These are phyloP conservation scores for Trichoderma lentiforme DNA, from an alignment of 2,329 filamentous ascomycete species.

Conservation along the genomic window DNA sequence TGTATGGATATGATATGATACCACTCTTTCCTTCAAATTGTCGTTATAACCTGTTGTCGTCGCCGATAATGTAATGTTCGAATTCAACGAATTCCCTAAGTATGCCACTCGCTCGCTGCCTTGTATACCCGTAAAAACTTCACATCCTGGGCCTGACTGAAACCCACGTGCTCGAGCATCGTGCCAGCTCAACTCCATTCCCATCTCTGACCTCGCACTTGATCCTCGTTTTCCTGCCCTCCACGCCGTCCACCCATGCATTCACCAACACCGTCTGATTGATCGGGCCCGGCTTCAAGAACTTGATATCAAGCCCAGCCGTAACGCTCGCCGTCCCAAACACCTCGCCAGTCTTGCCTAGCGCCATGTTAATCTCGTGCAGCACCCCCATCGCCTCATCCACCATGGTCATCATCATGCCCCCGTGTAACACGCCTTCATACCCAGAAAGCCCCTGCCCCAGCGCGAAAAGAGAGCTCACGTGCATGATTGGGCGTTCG, in stretches of 20 bases:
- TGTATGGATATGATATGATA: slow-evolving; percentile 18
- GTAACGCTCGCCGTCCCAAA: slow-evolving; percentile 34
- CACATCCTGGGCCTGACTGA: slow-evolving; percentile 32
- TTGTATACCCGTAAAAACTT: background rate
- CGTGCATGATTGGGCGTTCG: slow-evolving; percentile 27
- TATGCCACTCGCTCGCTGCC: background rate
- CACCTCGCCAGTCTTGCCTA: slow-evolving; percentile 30
- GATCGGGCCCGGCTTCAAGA: slow-evolving; percentile 31
- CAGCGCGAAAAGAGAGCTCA: slow-evolving; percentile 33
- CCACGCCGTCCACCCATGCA: slow-evolving; percentile 31
- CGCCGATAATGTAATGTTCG: background rate
- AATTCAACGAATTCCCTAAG: background rate
- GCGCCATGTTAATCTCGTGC: slow-evolving; percentile 35
- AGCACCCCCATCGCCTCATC: slow-evolving; percentile 38
- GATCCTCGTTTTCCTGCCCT: slow-evolving; percentile 35
- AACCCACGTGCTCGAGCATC: slow-evolving; percentile 33
- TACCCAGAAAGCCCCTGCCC: slow-evolving; percentile 35
- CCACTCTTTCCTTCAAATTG: slow-evolving; percentile 6
- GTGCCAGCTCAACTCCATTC: slow-evolving; percentile 30
- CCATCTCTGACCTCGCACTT: slow-evolving; percentile 31
- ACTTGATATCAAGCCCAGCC: slow-evolving; percentile 35
- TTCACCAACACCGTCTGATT: slow-evolving; percentile 31
- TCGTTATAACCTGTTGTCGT: background rate
- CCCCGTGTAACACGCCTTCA: slow-evolving; percentile 35
- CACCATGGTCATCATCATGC: slow-evolving; percentile 34